phyloP scores from a whole-genome alignment of 371 early-diverging fungal genomes.

The Dinochytrium kinnereticum region DNA sequence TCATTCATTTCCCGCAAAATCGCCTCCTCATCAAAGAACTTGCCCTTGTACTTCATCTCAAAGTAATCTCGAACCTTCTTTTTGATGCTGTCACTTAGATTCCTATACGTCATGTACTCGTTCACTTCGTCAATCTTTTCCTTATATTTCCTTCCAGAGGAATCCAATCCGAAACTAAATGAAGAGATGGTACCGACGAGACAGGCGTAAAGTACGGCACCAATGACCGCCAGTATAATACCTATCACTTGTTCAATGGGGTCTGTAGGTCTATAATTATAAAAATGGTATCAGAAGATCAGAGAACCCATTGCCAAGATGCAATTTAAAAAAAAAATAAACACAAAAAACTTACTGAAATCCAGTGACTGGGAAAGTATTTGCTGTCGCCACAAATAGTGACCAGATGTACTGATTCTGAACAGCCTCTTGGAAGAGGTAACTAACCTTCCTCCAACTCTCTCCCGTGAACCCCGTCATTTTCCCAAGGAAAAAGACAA shows the following conservation, averaged over 20 bases:
- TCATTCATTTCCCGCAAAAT: constrained; percentile 45
- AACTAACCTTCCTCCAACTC: constrained; percentile 23
- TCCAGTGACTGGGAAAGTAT: constrained; percentile 43
- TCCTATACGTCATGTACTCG: constrained; percentile 46
- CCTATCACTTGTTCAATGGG: constrained; percentile 36
- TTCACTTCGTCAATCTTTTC: constrained; percentile 52
- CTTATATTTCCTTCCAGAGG: constrained; percentile 45
- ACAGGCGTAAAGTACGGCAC: constrained; percentile 39
- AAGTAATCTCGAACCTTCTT: constrained; percentile 39
- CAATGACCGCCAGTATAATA: constrained; percentile 33
- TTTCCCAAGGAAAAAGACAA: constrained; percentile 35
- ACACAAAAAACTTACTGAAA: constrained; percentile 22
- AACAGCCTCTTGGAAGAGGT: constrained; percentile 18
- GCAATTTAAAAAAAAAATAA: neutral
- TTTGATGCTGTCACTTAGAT: constrained; percentile 34
- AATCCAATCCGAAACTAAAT: constrained; percentile 42
- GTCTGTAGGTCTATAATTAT: constrained; percentile 36
- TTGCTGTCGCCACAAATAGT: constrained; percentile 36
- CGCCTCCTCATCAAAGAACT: constrained; percentile 47
- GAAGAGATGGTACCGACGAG: constrained; percentile 46
- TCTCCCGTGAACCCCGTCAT: constrained; percentile 25
- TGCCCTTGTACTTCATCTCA: constrained; percentile 46
- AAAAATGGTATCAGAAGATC: too few species aligned
- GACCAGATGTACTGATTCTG: constrained; percentile 40
- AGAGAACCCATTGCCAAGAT: neutral